These are phyloP conservation scores for Leptomonas seymouri DNA, from an alignment of 208 protist species.

Conservation along the genomic window DNA sequence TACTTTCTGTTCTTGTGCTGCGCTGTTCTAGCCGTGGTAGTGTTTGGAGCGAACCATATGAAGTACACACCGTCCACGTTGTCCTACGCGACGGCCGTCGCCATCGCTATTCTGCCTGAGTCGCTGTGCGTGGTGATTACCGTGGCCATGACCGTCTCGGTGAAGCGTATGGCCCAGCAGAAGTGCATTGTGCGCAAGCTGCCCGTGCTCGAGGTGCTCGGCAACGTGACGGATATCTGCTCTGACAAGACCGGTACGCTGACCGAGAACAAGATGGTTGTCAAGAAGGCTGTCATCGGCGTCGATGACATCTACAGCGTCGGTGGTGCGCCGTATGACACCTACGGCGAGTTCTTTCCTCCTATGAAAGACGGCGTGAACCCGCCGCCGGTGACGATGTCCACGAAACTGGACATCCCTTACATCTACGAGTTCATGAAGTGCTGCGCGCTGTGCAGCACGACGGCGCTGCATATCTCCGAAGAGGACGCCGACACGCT, in stretches of 20 bases:
- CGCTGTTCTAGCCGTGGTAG: slow-evolving; percentile 72
- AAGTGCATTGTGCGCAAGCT: slow-evolving; percentile 89
- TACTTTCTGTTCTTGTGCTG: slow-evolving; percentile 87
- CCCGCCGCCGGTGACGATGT: slow-evolving; percentile 47
- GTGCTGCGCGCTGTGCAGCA: slow-evolving; percentile 81
- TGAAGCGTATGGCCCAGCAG: slow-evolving; percentile 85
- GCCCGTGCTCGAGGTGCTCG: slow-evolving; percentile 87
- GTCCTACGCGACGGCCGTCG: slow-evolving; percentile 81
- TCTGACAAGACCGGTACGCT: slow-evolving; percentile 95
- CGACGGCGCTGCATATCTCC: slow-evolving; percentile 60
- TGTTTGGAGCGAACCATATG: slow-evolving; percentile 84
- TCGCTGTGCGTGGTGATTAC: slow-evolving; percentile 85
- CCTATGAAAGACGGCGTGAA: slow-evolving; percentile 37
- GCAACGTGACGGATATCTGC: slow-evolving; percentile 92
- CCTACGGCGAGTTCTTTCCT: slow-evolving; percentile 64
- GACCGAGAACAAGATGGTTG: slow-evolving; percentile 94
- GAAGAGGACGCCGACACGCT: slow-evolving; percentile 69
- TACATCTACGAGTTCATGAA: slow-evolving; percentile 80
- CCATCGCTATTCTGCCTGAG: slow-evolving; percentile 92
- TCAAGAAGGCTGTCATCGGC: slow-evolving; percentile 79
- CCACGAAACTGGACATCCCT: slow-evolving; percentile 36
- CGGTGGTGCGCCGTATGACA: slow-evolving; percentile 76
- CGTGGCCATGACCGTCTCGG: slow-evolving; percentile 84
- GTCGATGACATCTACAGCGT: slow-evolving; percentile 62
- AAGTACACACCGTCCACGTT: slow-evolving; percentile 60